Percentiles rank a stretch among this genome's conserved stretches.
These are phyloP conservation scores for Colletotrichum cereale DNA, from an alignment of 2,329 filamentous ascomycete genomes.

Conservation along the genomic window DNA sequence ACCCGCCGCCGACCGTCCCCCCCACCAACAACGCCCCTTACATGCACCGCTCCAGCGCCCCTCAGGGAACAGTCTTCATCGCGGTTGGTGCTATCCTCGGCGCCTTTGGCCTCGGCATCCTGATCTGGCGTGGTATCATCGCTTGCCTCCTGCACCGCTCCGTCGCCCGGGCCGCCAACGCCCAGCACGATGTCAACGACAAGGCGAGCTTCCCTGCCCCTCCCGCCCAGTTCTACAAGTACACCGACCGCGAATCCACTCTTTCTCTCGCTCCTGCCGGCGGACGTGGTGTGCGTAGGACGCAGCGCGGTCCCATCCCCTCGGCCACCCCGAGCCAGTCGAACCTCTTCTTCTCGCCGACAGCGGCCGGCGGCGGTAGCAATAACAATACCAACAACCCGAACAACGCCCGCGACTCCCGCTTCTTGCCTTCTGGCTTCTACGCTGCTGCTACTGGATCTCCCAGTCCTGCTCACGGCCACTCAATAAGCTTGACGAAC, in stretches of 20 bases:
- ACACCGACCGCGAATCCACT: constrained; percentile 70
- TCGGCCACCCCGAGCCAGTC: constrained; percentile 72
- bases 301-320: constrained; percentile 64
- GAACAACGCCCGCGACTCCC: constrained; percentile 70
- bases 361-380: constrained; percentile 75
- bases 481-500: constrained; percentile 72
- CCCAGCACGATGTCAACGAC: constrained; percentile 76
- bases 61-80: constrained; percentile 97
- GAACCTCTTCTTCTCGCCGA: constrained; percentile 95
- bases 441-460: constrained; percentile 79
- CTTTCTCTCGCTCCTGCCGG: constrained; percentile 62
- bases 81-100: constrained; percentile 90
- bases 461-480: constrained; percentile 57
- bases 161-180: constrained; percentile 85
- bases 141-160: constrained; percentile 93
- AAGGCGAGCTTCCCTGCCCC: constrained; percentile 74
- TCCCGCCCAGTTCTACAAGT: constrained; percentile 73
- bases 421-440: constrained; percentile 91
- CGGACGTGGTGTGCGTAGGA: constrained; percentile 65
- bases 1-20: constrained; percentile 82
- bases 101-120: constrained; percentile 82
- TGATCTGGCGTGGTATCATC: constrained; percentile 89
- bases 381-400: constrained; percentile 62
- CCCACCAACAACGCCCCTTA: constrained; percentile 88
- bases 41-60: constrained; percentile 87